Evolutionary conservation across 352 stramenopile species (phyloP).

Genomic region (Pythium monospermum): DNA sequence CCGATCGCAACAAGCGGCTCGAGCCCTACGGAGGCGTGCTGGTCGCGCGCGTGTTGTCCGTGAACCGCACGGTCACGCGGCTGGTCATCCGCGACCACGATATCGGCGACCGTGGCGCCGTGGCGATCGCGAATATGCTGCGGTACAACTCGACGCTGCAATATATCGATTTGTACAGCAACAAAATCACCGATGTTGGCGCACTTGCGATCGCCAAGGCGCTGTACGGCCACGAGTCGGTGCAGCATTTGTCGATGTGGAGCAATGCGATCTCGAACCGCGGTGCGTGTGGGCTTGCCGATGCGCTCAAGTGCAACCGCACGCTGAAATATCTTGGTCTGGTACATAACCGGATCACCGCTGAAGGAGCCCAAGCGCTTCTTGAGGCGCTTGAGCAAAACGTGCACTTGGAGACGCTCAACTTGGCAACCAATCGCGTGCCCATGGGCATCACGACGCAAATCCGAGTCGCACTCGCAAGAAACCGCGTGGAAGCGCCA

Average conservation of each 20-base stretch:
- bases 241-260: constrained; percentile 50
- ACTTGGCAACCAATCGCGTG: constrained; percentile 53
- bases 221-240: constrained; percentile 65
- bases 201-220: constrained; percentile 53
- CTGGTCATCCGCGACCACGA: constrained; percentile 65
- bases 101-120: constrained; percentile 57
- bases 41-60: constrained; percentile 57
- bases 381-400: constrained; percentile 66
- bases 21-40: constrained; percentile 46
- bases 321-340: constrained; percentile 56
- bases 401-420: constrained; percentile 51
- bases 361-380: constrained; percentile 36
- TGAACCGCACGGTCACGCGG: constrained; percentile 54
- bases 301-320: constrained; percentile 61
- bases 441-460: constrained; percentile 34
- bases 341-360: constrained; percentile 52
- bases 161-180: constrained; percentile 62
- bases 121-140: constrained; percentile 66
- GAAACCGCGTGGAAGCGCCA: constrained; percentile 35
- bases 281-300: constrained; percentile 40
- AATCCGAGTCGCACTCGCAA: constrained; percentile 40
- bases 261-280: constrained; percentile 60
- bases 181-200: constrained; percentile 62
- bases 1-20: constrained; percentile 49
- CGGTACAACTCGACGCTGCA: constrained; percentile 63